Percentiles rank a stretch among this genome's conserved stretches.
Conservation (phyloP, 352 stramenopile species). For the Thraustotheca clavata region DNA sequence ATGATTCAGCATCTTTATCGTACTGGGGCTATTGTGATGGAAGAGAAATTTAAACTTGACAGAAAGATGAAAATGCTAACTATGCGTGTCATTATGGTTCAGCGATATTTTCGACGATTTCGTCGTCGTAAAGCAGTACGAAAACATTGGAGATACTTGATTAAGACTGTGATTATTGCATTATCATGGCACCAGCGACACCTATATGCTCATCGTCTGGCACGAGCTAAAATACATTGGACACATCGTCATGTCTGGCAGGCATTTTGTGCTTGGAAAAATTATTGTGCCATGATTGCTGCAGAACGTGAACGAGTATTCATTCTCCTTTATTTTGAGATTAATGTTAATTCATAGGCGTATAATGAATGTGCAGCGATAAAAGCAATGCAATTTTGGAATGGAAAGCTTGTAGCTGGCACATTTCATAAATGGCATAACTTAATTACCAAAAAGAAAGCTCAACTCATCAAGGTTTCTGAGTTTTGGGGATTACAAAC, state of each 20-base stretch:
- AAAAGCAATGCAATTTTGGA: constrained; percentile 57
- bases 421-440: constrained; percentile 44
- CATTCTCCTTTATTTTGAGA: not conserved
- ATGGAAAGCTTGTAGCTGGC: constrained; percentile 34
- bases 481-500: constrained; percentile 63
- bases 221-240: constrained; percentile 5
- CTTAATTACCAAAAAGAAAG: constrained; percentile 30
- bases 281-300: not conserved
- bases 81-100: constrained; percentile 3
- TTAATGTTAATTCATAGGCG: not conserved
- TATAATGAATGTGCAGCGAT: constrained; percentile 22
- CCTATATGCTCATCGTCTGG: not conserved
- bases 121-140: not conserved
- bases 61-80: not conserved
- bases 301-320: constrained; percentile 1
- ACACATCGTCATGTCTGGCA: constrained; percentile 1
- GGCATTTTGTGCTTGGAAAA: constrained; percentile 9
- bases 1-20: constrained; percentile 13
- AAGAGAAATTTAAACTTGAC: constrained; percentile 13
- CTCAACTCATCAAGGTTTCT: constrained; percentile 45
- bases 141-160: not conserved
- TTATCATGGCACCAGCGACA: constrained; percentile 1
- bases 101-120: not conserved
- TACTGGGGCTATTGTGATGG: constrained; percentile 5
- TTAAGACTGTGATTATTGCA: not conserved